Conservation (phyloP, 2,329 filamentous ascomycete species). For the Venturia pyrina region DNA sequence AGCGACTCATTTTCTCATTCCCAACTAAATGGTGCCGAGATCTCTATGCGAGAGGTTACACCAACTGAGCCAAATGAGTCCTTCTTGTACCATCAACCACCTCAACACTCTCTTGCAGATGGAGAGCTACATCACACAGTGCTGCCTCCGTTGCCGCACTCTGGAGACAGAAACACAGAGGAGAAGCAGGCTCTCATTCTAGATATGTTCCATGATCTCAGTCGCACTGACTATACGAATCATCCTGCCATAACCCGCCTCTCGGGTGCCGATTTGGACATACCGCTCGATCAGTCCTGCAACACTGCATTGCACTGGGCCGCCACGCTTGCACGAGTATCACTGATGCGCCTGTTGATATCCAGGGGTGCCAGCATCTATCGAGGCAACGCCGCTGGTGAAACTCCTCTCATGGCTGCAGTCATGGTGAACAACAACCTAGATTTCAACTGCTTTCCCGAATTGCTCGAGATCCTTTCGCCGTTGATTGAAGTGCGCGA, state of each 20-base stretch:
- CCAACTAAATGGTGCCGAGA: conserved; percentile 41
- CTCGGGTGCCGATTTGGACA: conserved; percentile 72
- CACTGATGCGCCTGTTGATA: conserved; percentile 71
- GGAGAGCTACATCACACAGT: conserved; percentile 46
- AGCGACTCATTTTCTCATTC: conserved; percentile 29
- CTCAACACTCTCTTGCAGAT: conserved; percentile 30
- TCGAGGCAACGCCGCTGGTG: conserved; percentile 78
- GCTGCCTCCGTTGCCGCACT: conserved; percentile 53
- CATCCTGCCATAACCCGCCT: conserved; percentile 70
- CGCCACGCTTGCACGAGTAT: conserved; percentile 78
- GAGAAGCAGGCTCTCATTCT: conserved; percentile 74
- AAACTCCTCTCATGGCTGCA: conserved; percentile 87
- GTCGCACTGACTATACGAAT: conserved; percentile 58
- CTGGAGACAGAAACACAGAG: conserved; percentile 55
- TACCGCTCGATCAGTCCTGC: conserved; percentile 79
- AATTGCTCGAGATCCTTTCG: conserved; percentile 78
- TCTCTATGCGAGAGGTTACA: conserved; percentile 48
- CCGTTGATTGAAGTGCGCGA: conserved; percentile 86
- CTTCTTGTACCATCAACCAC: conserved; percentile 51
- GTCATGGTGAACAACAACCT: conserved; percentile 91
- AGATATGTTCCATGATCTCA: conserved; percentile 67
- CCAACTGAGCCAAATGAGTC: conserved; percentile 75
- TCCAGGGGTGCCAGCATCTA: conserved; percentile 77
- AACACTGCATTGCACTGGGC: conserved; percentile 96
- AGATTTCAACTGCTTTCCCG: conserved; percentile 81